These are phyloP conservation scores for Ajuga chamaepitys DNA, from an alignment of 257 asterid species.

Conservation along the genomic window DNA sequence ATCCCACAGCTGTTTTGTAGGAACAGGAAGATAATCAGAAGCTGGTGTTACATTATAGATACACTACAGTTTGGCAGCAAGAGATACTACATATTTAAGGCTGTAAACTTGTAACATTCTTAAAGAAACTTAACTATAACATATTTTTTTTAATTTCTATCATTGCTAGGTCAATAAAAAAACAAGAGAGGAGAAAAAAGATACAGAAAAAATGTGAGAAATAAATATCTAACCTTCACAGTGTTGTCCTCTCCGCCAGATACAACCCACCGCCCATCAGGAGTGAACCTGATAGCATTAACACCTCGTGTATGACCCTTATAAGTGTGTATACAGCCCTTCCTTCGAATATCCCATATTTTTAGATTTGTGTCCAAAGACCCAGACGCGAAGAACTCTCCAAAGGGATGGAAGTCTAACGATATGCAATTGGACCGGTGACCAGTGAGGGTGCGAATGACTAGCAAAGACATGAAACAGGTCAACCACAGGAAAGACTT, in stretches of 20 bases:
- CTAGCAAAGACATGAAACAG: conserved; percentile 28
- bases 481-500: conserved; percentile 4
- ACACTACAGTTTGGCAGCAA: background rate
- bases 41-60: background rate
- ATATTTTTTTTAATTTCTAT: too few species aligned
- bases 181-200: conserved; percentile 1
- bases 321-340: conserved; percentile 96
- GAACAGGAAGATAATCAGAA: conserved; percentile 14
- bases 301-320: conserved; percentile 98
- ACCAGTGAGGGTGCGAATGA: conserved; percentile 92
- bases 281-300: conserved; percentile 86
- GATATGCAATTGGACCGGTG: conserved; percentile 98
- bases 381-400: conserved; percentile 99
- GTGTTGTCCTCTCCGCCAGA: conserved; percentile 99
- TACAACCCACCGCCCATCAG: conserved; percentile 99
- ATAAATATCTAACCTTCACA: conserved; percentile 60
- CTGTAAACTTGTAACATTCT: background rate
- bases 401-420: conserved; percentile 95
- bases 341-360: conserved; percentile 97
- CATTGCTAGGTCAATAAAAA: conserved; percentile 8
- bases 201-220: conserved; percentile 1
- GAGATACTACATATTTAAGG: conserved; percentile 1
- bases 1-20: conserved; percentile 87
- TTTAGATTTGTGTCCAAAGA: conserved; percentile 94
- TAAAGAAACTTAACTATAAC: too few species aligned